Base-by-base conservation (phyloP, 805 yeast genomes). In the Candida golubevii region DNA sequence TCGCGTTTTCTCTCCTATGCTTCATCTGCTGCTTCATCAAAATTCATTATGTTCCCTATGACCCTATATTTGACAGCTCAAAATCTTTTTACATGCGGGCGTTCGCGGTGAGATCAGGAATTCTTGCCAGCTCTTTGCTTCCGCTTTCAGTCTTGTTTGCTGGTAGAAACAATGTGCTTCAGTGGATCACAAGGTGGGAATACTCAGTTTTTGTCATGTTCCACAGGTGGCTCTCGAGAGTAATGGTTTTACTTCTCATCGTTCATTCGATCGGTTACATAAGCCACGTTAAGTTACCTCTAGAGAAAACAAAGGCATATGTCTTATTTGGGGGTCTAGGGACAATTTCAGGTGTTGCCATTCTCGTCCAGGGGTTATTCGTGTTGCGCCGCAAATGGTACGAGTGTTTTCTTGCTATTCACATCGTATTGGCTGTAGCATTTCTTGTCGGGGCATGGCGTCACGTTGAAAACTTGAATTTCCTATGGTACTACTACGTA, bases 161-260 rank as follows among this genome's bases (percentile, higher is more conserved):
- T 7, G 57, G 57, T 6, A 39, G 57, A 18, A 54, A 54, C 35
- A 54, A 54, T 33, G 30, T 53, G 13, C 56, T 71, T 26, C 74
- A 67, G 51, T 60, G 65, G 62, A 36, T 68, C 23, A 67, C 73
- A 2, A 54, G 67, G 41, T 66, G 63, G 70, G 68, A 56, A 44
- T 70, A 51, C 44, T 63, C 82, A 0, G 69, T 82, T 18, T 82
- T 79, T 56, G 67, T 80, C 37, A 64, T 76, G 28, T 77, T 74
- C 54, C 88, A 82, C 57, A 71, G 83, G 41, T 81, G 83, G 65
- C 49, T 79, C 8, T 72, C 80, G 1, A 67, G 86, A 48, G 60
- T 72, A 10, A 56, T 68, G 31, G 40, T 71, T 2, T 62, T 71
- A 27, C 54, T 79, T 34, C 56, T 80, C 4, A 56, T 58, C 13